These are phyloP conservation scores for Macroventuria anomochaeta DNA, from an alignment of 2,329 filamentous ascomycete species.

Conservation along the genomic window DNA sequence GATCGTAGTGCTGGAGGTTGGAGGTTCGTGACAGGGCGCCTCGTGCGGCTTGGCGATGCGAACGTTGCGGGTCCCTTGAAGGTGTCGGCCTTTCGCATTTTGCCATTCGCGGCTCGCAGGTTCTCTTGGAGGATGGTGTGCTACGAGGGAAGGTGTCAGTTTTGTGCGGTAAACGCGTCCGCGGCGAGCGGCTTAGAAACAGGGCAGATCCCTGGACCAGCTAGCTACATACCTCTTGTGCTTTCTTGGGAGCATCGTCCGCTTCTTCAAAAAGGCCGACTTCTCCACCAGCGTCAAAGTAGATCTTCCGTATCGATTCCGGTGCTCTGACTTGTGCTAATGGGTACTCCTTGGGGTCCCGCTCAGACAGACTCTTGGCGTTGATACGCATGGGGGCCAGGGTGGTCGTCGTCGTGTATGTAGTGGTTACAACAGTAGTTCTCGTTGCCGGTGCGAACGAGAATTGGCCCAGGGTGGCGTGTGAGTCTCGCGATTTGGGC, in stretches of 20 bases:
- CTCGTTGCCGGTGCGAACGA: slow-evolving; percentile 69
- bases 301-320: slow-evolving; percentile 75
- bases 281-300: slow-evolving; percentile 71
- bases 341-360: slow-evolving; percentile 90
- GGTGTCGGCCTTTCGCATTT: slow-evolving; percentile 48
- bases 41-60: slow-evolving; percentile 49
- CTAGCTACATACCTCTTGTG: slow-evolving; percentile 59
- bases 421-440: slow-evolving; percentile 80
- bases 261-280: slow-evolving; percentile 69
- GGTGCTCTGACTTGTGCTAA: slow-evolving; percentile 84
- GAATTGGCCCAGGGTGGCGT: slow-evolving; percentile 62
- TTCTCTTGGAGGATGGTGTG: slow-evolving; percentile 53
- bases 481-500: slow-evolving; percentile 41
- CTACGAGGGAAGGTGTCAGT: slow-evolving; percentile 45
- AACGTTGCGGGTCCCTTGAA: slow-evolving; percentile 53
- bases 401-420: slow-evolving; percentile 81
- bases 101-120: slow-evolving; percentile 56
- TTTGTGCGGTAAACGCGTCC: slow-evolving; percentile 12
- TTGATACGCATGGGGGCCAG: slow-evolving; percentile 86
- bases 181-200: slow-evolving; percentile 29
- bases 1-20: slow-evolving; percentile 32
- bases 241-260: slow-evolving; percentile 61
- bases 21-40: slow-evolving; percentile 35
- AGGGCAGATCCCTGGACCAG: slow-evolving; percentile 23
- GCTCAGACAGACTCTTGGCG: slow-evolving; percentile 71